phyloP scores from a whole-genome alignment of 371 early-diverging fungal genomes.

The Astathelohania contejeani region DNA sequence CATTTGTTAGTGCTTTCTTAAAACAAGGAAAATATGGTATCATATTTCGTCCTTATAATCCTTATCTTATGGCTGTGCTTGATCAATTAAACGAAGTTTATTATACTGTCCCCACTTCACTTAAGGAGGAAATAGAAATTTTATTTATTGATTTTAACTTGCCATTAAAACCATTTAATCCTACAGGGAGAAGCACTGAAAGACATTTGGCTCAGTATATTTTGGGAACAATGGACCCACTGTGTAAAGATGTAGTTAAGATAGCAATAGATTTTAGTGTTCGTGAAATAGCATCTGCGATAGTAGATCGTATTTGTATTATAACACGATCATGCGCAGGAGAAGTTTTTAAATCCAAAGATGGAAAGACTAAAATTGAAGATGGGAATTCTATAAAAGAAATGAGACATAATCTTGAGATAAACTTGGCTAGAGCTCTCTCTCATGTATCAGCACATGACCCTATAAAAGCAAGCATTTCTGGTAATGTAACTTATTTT shows the following conservation, averaged over 20 bases:
- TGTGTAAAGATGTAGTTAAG: constrained; percentile 32
- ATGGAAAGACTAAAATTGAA: not conserved
- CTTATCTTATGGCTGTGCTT: constrained; percentile 41
- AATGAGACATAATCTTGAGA: not conserved
- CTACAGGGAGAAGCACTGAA: not conserved
- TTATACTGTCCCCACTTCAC: constrained; percentile 7
- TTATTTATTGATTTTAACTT: not conserved
- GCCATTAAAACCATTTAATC: not conserved
- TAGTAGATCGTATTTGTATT: constrained; percentile 18
- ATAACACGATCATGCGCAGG: constrained; percentile 26
- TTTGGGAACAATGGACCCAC: not conserved
- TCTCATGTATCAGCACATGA: constrained; percentile 40
- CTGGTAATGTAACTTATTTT: constrained; percentile 50
- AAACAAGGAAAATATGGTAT: constrained; percentile 20
- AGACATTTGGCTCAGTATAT: constrained; percentile 1
- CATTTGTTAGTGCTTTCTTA: constrained; percentile 27
- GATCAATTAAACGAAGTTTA: constrained; percentile 25
- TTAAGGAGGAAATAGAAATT: constrained; percentile 24
- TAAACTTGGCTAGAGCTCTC: constrained; percentile 33
- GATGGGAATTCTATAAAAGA: not conserved
- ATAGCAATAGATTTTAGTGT: constrained; percentile 41
- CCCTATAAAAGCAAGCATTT: constrained; percentile 43
- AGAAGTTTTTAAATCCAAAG: constrained; percentile 13
- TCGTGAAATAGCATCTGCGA: constrained; percentile 22
- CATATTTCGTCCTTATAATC: constrained; percentile 43